Evolutionary conservation across 371 early-diverging fungal genomes (phyloP).

Genomic region (Mucor racemosus): DNA sequence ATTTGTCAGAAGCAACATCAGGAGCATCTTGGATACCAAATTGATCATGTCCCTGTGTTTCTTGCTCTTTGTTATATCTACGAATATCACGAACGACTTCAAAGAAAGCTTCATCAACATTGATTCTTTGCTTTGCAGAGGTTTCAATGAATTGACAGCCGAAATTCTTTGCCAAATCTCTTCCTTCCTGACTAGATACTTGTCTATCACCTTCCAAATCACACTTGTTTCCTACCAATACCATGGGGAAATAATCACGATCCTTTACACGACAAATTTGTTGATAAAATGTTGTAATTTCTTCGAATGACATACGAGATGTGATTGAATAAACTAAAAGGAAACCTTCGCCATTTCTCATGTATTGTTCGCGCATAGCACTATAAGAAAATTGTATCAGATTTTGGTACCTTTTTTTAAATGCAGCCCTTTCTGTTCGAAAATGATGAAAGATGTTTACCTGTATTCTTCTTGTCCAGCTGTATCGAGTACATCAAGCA

Average conservation of each 20-base stretch:
- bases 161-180: slow-evolving; percentile 35
- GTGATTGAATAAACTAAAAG: slow-evolving; percentile 59
- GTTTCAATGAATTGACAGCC: slow-evolving; percentile 75
- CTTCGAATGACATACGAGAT: slow-evolving; percentile 60
- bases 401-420: slow-evolving; percentile 4
- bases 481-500: slow-evolving; percentile 92
- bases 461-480: slow-evolving; percentile 94
- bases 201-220: slow-evolving; percentile 85
- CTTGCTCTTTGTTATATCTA: slow-evolving; percentile 38
- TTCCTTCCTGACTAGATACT: slow-evolving; percentile 38
- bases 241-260: slow-evolving; percentile 81
- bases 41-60: slow-evolving; percentile 28
- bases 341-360: slow-evolving; percentile 69
- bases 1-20: slow-evolving; percentile 37
- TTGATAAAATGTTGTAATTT: slow-evolving; percentile 77
- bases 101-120: slow-evolving; percentile 92
- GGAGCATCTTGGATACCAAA: slow-evolving; percentile 29
- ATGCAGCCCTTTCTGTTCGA: background rate
- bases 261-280: slow-evolving; percentile 87
- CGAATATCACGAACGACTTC: slow-evolving; percentile 81
- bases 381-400: slow-evolving; percentile 26
- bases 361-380: slow-evolving; percentile 82
- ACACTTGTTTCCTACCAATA: slow-evolving; percentile 97
- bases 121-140: slow-evolving; percentile 84
- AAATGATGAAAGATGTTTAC: slow-evolving; percentile 33